phyloP scores from a whole-genome alignment of 225 moss, liverwort and hornwort species.

The Straminergon stramineum region DNA sequence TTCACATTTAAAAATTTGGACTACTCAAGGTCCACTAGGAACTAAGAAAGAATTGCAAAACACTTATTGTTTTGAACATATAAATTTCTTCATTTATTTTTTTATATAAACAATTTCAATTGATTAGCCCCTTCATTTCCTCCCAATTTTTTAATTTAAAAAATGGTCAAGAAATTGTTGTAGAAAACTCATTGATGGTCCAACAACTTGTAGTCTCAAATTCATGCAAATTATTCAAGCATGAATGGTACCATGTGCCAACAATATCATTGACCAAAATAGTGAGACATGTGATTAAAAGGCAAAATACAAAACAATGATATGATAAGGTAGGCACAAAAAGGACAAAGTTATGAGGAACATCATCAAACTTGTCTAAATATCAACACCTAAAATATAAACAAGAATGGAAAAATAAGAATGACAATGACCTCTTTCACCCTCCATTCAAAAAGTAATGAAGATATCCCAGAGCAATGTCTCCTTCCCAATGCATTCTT shows the following conservation, averaged over 20 bases:
- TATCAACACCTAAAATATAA: not conserved
- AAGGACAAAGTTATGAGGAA: not conserved
- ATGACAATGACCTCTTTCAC: not conserved
- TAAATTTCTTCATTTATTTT: too few relatives aligned
- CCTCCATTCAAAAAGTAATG: not conserved
- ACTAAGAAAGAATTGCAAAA: not conserved
- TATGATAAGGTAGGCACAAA: not conserved
- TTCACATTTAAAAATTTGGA: not conserved
- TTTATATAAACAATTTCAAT: not conserved
- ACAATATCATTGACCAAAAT: not conserved
- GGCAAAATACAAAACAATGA: not conserved
- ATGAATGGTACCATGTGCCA: not conserved
- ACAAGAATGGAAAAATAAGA: not conserved
- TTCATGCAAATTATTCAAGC: not conserved
- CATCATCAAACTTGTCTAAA: not conserved
- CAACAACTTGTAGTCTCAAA: fast-evolving
- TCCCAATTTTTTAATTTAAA: not conserved
- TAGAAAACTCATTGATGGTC: not conserved
- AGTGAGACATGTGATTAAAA: too few relatives aligned
- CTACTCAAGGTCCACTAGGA: not conserved
- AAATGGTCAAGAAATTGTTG: not conserved
- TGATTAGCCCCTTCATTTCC: not conserved
- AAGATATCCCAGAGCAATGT: fast-evolving
- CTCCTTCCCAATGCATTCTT: too few relatives aligned
- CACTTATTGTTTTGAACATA: too few relatives aligned